Base-by-base conservation (phyloP, 2,329 filamentous ascomycete species). In the Colletotrichum paranaense region DNA sequence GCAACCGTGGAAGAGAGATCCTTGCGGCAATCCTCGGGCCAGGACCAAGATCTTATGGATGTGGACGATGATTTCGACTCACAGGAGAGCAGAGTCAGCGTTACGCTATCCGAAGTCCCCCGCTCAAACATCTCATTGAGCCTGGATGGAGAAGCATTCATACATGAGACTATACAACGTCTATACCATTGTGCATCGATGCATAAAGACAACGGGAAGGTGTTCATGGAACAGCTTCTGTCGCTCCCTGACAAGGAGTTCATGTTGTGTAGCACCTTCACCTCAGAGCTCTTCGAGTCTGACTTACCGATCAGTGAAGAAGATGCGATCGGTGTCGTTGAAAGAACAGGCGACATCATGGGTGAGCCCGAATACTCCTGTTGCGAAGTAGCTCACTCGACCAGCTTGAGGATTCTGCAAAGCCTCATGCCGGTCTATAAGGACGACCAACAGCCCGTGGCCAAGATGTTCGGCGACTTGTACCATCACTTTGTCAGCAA, bases 401-500 rank as follows among this genome's bases (percentile, higher is more conserved):
- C 92, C 22, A 92, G 91, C 75, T 86, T 97, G 28, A 89, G 92
- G 59, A 84, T 94, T 67, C 88, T 98, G 80, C 84, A 89, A 64
- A 90, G 88, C 46, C 87, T 94, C 64, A 88, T 90, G 52, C 81
- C 84, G 14, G 84, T 90, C 52, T 97, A 94, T 94, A 83, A 87
- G 2, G 86, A 89, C 26, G 86, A 88, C 38, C 53, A 84, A 86
- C 26, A 87, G 88, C 42, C 38, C 38, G 16, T 42, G 38, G 38
- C 38, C 38, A 42, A 42, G 19, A 42, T 42, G 38, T 94, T 92
- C 4, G 89, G 91, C 24, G 92, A 97, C 73, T 84, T 98, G 24
- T 98, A 98, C 81, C 84, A 89, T 57, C 94, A 95, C 85, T 92
- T 97, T 76, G 88, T 95, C 59, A 89, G 90, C 67, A 87, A 87